Base-by-base conservation (phyloP, 2,329 filamentous ascomycete genomes). In the Sporothrix variecibatus region DNA sequence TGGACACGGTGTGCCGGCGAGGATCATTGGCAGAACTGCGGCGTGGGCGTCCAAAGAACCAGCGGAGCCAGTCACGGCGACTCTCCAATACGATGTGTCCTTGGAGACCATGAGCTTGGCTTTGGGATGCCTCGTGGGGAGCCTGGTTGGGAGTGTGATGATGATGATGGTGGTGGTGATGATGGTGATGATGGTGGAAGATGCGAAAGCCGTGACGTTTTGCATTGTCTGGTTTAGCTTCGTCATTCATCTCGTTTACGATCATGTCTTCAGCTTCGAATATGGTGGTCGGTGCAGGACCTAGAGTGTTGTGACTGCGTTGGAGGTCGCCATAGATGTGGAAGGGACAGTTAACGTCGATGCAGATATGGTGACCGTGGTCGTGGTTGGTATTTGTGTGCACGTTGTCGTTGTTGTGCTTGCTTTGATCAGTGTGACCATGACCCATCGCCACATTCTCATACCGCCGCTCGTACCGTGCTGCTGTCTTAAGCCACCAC, bases 401-500 rank as follows among this genome's bases (percentile, higher is more conserved):
- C 12, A 1, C 58, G 56, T 11, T 49, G 60, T n/a, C 6, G n/a
- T 3, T 17, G 11, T 34, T 58, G 23, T 56, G 11, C 8, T 64
- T 15, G 12, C 9, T 12, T 2, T 49, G 43, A 31, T 49, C 43
- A 5, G 2, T 26, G 9, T 38, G 26, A 15, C n/a, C 8, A 11
- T 46, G 23, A 20, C 40, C n/a, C 68, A 31, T 31, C 11, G 60
- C 58, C 6, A 38, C 23, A 40, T 67, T 15, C n/a, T 72, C 68
- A 4, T 43, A 71, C 26, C 68, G 68, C 2, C 49, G 31, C 56
- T 70, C 74, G 71, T 75, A 73, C 23, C 71, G 65, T 15, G 26
- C 71, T 9, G 71, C 74, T 7, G 43, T 40, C 15, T 72, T 56
- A 15, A 49, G 31, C 74, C 75, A 76, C 75, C 74, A 76, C 17